These are phyloP conservation scores for Sphaerulina populicola DNA, from an alignment of 2,329 filamentous ascomycete genomes.

Conservation along the genomic window DNA sequence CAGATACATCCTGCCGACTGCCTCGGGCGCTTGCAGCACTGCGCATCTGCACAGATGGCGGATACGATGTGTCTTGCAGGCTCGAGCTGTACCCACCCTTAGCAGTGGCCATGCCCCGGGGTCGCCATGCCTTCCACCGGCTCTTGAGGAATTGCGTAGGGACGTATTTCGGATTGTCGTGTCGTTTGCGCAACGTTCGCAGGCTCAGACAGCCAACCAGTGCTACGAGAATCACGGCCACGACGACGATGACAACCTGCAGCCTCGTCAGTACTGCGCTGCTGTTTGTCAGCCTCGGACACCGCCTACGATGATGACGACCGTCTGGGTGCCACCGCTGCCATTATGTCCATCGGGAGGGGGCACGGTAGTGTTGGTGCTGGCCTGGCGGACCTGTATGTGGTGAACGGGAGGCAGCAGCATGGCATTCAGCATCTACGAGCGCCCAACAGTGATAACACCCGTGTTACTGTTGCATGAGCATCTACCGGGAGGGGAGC, in stretches of 20 bases:
- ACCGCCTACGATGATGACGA: slow-evolving; percentile 11
- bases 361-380: not conserved
- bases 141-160: slow-evolving; percentile 30
- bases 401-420: slow-evolving; percentile 13
- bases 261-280: not conserved
- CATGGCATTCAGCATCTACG: slow-evolving; percentile 18
- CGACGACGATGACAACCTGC: slow-evolving; percentile 16
- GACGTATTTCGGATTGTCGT: slow-evolving; percentile 27
- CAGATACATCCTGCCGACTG: slow-evolving; percentile 18
- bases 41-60: slow-evolving; percentile 22
- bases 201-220: slow-evolving; percentile 11
- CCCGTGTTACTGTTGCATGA: slow-evolving; percentile 11
- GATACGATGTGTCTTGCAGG: slow-evolving; percentile 26
- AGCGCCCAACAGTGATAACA: slow-evolving; percentile 1
- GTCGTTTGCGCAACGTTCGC: slow-evolving; percentile 15
- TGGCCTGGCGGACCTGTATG: slow-evolving; percentile 4
- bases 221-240: slow-evolving; percentile 10
- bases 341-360: slow-evolving; percentile 1
- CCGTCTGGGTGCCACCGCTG: slow-evolving; percentile 6
- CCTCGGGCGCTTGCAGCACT: slow-evolving; percentile 21
- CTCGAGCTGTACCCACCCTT: slow-evolving; percentile 29
- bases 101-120: slow-evolving; percentile 12
- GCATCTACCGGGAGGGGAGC: not conserved
- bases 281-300: not conserved
- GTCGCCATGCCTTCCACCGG: slow-evolving; percentile 31